phyloP scores from a whole-genome alignment of 768 basidiomycete genomes.

The Rhizopogon rudus region DNA sequence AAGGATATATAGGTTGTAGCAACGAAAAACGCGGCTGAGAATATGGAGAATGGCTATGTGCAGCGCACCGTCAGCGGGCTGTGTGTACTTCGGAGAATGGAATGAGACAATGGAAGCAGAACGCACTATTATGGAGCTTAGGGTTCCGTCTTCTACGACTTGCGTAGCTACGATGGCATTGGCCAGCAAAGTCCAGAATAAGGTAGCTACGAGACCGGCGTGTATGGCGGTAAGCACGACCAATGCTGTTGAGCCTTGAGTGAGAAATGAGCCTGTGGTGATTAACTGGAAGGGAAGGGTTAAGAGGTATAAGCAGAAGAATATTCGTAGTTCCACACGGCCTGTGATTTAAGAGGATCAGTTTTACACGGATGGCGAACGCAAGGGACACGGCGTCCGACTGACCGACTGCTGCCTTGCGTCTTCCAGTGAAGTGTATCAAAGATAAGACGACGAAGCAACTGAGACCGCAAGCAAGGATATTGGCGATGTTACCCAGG shows the following conservation, averaged over 20 bases:
- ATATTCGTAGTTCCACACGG: slow-evolving; percentile 64
- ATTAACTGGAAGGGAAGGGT: slow-evolving; percentile 78
- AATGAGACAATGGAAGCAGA: neutral
- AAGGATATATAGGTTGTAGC: slow-evolving; percentile 80
- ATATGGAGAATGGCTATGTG: slow-evolving; percentile 55
- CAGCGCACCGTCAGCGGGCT: neutral
- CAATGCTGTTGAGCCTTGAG: slow-evolving; percentile 71
- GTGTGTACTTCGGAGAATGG: neutral
- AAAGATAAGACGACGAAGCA: slow-evolving; percentile 56
- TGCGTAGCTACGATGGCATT: slow-evolving; percentile 84
- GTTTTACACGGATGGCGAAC: slow-evolving; percentile 1
- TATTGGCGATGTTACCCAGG: slow-evolving; percentile 83
- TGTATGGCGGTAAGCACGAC: slow-evolving; percentile 75
- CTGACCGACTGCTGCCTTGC: slow-evolving; percentile 87
- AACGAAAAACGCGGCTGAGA: slow-evolving; percentile 57
- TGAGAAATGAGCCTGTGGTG: slow-evolving; percentile 71
- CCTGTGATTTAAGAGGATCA: slow-evolving; percentile 30
- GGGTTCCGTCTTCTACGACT: slow-evolving; percentile 86
- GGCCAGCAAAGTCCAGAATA: slow-evolving; percentile 77
- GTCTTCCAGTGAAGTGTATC: slow-evolving; percentile 49
- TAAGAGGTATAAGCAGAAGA: slow-evolving; percentile 62
- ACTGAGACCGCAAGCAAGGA: slow-evolving; percentile 74
- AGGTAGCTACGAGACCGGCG: slow-evolving; percentile 65
- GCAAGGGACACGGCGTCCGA: slow-evolving; percentile 6
- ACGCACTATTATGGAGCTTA: slow-evolving; percentile 62